Base-by-base conservation (phyloP, 2,329 filamentous ascomycete genomes). In the Neopestalotiopsis rosae region DNA sequence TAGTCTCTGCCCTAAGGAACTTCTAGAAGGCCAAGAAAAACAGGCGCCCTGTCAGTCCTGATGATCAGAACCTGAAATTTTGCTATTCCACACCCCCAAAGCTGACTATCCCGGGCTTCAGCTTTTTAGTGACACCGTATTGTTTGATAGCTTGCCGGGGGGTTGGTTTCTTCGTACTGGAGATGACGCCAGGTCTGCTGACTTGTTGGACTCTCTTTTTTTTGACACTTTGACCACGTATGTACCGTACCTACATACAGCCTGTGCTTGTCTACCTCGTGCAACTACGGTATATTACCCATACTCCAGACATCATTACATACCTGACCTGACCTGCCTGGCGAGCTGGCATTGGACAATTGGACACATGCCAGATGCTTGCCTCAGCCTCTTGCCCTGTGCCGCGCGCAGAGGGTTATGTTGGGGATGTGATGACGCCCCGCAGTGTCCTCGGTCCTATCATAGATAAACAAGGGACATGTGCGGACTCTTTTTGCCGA, bases 21-120 rank as follows among this genome's bases (percentile, higher is more conserved):
- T 66, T 66, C 64, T 66, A 66, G 64, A 66, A 66, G 64, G 64
- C 64, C 64, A 66, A 34, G 64, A 66, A 57, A 7, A 28, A 28
- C 24, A 57, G 30, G 45, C 34, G 24, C 45, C 42, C 42, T 58
- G 40, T 65, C 62, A 49, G 62, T 28, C 45, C 24, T 30, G 45
- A 52, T 49, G 28, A 45, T 65, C 38, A 65, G 20, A 20, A 20
- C 34, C 61, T 63, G 61, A 24, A 14, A 28, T 42, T 45, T 56
- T 65, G n/a, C 34, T 38, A 38, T 38, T 38, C 34, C 38, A 42
- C 14, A 10, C 45, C 24, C 20, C 59, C 17, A 12, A 12, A 62
- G 30, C 59, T 38, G 30, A 34, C 28, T 34, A 62, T 40, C 34
- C 30, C 59, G 45, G 45, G 45, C 45, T 52, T 52, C 45, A 52